Base-by-base conservation (phyloP, 805 yeast genomes). In the Zygoascus tannicola region DNA sequence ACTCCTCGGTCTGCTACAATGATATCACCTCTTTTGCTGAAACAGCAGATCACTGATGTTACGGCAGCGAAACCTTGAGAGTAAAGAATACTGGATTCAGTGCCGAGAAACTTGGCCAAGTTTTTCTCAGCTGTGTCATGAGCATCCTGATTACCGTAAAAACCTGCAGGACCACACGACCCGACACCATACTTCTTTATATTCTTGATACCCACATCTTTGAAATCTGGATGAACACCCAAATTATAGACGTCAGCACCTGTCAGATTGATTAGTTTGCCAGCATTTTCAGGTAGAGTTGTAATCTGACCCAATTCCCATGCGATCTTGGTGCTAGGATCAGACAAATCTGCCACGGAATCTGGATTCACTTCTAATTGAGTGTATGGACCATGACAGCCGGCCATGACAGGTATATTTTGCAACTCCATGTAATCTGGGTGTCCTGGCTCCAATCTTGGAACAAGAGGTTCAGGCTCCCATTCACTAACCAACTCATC, bases 101-200 rank as follows among this genome's bases (percentile, higher is more conserved):
- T 74, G 21, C 82, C 86, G 51, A 90, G 76, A 57, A 78, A 90
- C 26, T 68, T 60, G 10, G 96, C 78, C 47, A 92, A 64, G 49
- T 78, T 82, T 54, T 77, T 78, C 60, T 87, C 94, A 45, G 85
- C 70, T 54, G 81, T 73, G 44, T 78, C 80, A 59, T 92, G 98
- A 36, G 80, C 86, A 59, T 87, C 95, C 64, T 87, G 95, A 48
- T 87, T 83, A 49, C 98, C 98, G 62, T 88, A 92, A 57, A 92
- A 92, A 45, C 95, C 94, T 35, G 97, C 94, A 4, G 98, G 97
- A 34, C 97, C 96, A 69, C 98, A 92, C 0, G 97, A 90, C 51
- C 98, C 98, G 41, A 92, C 97, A 59, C 98, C 98, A 47, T 82
- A 78, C 46, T 70, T 69, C 38, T 69, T 68, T 48, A 92, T 78